These are phyloP conservation scores for Apiospora saccharicola DNA, from an alignment of 2,329 filamentous ascomycete genomes.

Conservation along the genomic window DNA sequence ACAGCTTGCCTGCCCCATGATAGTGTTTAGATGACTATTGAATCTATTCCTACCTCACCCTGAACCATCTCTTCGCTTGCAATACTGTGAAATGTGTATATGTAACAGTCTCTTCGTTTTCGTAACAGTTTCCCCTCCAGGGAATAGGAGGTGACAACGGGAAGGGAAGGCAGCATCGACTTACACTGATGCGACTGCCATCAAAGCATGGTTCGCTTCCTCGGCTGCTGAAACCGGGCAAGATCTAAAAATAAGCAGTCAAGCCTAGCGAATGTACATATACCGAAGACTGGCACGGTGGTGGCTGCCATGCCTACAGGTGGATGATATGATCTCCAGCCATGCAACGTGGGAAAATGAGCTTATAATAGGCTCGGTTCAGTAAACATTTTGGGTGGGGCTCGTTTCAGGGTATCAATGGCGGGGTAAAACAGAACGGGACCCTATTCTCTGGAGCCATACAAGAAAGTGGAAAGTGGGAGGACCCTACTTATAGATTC, in stretches of 20 bases:
- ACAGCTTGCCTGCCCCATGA: constrained; percentile 38
- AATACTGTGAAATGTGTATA: not conserved
- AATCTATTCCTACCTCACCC: constrained; percentile 52
- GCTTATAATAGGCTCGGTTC: not conserved
- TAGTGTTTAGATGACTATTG: constrained; percentile 56
- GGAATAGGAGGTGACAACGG: not conserved
- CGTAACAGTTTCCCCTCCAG: not conserved
- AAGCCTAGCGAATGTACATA: not conserved
- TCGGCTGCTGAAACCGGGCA: not conserved
- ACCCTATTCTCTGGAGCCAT: not conserved
- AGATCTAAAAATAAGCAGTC: not conserved
- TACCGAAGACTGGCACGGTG: not conserved
- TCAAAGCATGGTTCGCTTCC: not conserved
- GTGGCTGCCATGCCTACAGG: not conserved
- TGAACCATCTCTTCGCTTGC: not conserved
- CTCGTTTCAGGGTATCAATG: constrained; percentile 15
- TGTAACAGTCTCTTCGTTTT: constrained; percentile 30
- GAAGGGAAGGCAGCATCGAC: not conserved
- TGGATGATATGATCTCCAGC: constrained; percentile 1
- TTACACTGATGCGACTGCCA: not conserved
- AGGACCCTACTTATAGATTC: not conserved
- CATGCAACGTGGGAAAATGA: not conserved
- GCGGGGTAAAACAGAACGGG: constrained; percentile 6
- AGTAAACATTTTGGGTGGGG: not conserved
- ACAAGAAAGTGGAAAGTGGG: not conserved